A percentile compares a stretch with the other conserved stretches of the same genome.
phyloP scores from a whole-genome alignment of 2,329 filamentous ascomycete genomes.

The Xylaria sp. region DNA sequence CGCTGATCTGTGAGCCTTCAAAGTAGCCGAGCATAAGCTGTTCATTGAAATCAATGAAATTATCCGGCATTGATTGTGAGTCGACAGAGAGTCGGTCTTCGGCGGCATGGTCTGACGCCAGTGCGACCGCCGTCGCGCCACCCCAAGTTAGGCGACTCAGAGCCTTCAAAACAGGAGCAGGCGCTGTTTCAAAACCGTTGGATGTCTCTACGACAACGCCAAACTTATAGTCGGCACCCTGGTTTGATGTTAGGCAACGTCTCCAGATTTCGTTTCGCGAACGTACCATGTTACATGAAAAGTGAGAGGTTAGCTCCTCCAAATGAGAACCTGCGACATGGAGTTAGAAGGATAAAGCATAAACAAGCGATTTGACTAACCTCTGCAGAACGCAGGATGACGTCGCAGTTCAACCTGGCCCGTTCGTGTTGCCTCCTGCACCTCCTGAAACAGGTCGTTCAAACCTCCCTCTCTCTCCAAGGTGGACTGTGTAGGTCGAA shows the following conservation, averaged over 20 bases:
- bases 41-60: slow-evolving; percentile 68
- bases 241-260: slow-evolving; percentile 41
- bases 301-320: slow-evolving; percentile 63
- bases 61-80: slow-evolving; percentile 41
- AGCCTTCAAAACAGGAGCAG: slow-evolving; percentile 59
- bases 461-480: slow-evolving; percentile 65
- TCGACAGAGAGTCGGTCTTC: slow-evolving; percentile 13
- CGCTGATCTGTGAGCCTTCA: slow-evolving; percentile 66
- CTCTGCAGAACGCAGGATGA: slow-evolving; percentile 51
- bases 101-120: slow-evolving; percentile 39
- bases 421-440: slow-evolving; percentile 52
- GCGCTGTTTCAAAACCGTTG: slow-evolving; percentile 61
- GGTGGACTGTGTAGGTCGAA: slow-evolving; percentile 65
- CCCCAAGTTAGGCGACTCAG: slow-evolving; percentile 68
- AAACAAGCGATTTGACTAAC: slow-evolving; percentile 44
- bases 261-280: neutral
- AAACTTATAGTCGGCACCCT: slow-evolving; percentile 75
- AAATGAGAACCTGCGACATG: slow-evolving; percentile 49
- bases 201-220: slow-evolving; percentile 63
- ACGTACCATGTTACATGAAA: slow-evolving; percentile 63
- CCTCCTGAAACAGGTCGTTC: slow-evolving; percentile 66
- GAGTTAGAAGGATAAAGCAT: slow-evolving; percentile 36
- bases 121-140: slow-evolving; percentile 54
- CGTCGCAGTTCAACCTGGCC: slow-evolving; percentile 60
- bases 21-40: slow-evolving; percentile 72